Evolutionary conservation across 2,329 filamentous ascomycete species (phyloP).

Genomic region (Chaetomium strumarium): DNA sequence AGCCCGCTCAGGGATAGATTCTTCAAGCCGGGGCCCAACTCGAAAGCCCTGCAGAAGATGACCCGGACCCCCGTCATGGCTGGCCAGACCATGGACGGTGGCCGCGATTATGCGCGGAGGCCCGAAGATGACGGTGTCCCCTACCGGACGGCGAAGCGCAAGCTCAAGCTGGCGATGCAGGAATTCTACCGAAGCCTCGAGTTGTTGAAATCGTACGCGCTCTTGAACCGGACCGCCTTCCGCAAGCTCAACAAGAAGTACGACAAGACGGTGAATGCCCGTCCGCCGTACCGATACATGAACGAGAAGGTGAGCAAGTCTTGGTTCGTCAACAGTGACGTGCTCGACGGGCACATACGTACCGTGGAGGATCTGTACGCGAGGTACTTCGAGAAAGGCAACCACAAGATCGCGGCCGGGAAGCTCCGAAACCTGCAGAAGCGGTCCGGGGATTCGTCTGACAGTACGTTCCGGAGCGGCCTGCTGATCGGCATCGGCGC

Average conservation of each 20-base stretch:
- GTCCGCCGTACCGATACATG: slow-evolving; percentile 75
- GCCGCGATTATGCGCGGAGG: slow-evolving; percentile 47
- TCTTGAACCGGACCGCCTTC: slow-evolving; percentile 88
- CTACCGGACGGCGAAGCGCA: slow-evolving; percentile 82
- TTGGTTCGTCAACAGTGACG: slow-evolving; percentile 86
- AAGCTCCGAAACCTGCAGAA: slow-evolving; percentile 72
- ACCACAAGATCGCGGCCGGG: slow-evolving; percentile 82
- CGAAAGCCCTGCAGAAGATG: slow-evolving; percentile 53
- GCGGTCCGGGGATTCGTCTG: slow-evolving; percentile 51
- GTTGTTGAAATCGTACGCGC: slow-evolving; percentile 81
- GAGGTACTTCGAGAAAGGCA: slow-evolving; percentile 88
- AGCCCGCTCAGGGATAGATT: slow-evolving; percentile 49
- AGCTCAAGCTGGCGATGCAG: slow-evolving; percentile 83
- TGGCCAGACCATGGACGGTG: slow-evolving; percentile 28
- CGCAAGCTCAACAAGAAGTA: slow-evolving; percentile 99
- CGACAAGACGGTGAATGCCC: slow-evolving; percentile 79
- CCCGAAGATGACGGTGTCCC: slow-evolving; percentile 58
- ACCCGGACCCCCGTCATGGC: slow-evolving; percentile 41
- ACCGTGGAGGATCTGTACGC: slow-evolving; percentile 88
- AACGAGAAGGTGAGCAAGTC: slow-evolving; percentile 85
- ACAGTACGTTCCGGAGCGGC: slow-evolving; percentile 54
- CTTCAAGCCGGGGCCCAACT: slow-evolving; percentile 54
- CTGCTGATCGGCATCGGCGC: slow-evolving; percentile 62
- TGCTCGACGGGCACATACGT: slow-evolving; percentile 73
- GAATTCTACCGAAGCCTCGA: slow-evolving; percentile 93